phyloP scores from a whole-genome alignment of 352 stramenopile genomes.

The Thraustotheca clavata region DNA sequence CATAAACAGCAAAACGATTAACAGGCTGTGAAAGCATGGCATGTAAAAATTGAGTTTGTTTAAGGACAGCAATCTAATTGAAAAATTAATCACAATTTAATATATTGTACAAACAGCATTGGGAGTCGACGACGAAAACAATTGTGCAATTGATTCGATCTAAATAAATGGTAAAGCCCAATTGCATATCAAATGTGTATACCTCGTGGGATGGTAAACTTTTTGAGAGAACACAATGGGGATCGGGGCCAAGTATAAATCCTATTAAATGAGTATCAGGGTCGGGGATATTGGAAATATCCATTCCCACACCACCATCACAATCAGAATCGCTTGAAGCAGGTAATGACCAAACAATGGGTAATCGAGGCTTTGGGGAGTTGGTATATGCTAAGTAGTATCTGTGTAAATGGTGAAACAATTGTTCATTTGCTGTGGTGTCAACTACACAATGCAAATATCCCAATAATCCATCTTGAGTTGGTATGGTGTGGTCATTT shows the following conservation, averaged over 20 bases:
- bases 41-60: constrained; percentile 1
- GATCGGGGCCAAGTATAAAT: not conserved
- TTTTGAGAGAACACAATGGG: not conserved
- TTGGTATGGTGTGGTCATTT: not conserved
- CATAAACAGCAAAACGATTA: constrained; percentile 9
- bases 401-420: not conserved
- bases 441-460: not conserved
- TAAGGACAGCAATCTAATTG: constrained; percentile 1
- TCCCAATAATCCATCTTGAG: constrained; percentile 9
- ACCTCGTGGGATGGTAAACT: not conserved
- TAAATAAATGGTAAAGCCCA: not conserved
- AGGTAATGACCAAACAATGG: not conserved
- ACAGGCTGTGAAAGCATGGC: not conserved
- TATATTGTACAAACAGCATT: not conserved
- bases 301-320: not conserved
- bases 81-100: not conserved
- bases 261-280: constrained; percentile 17
- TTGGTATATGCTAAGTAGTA: not conserved
- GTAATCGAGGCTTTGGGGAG: not conserved
- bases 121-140: not conserved
- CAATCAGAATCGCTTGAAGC: not conserved
- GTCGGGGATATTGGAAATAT: constrained; percentile 3
- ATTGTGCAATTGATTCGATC: not conserved
- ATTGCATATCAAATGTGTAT: not conserved
- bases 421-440: not conserved